A percentile compares a stretch with the other conserved stretches of the same genome.
Conservation (phyloP, 352 stramenopile genomes). For the Phytopythium oedochilum region DNA sequence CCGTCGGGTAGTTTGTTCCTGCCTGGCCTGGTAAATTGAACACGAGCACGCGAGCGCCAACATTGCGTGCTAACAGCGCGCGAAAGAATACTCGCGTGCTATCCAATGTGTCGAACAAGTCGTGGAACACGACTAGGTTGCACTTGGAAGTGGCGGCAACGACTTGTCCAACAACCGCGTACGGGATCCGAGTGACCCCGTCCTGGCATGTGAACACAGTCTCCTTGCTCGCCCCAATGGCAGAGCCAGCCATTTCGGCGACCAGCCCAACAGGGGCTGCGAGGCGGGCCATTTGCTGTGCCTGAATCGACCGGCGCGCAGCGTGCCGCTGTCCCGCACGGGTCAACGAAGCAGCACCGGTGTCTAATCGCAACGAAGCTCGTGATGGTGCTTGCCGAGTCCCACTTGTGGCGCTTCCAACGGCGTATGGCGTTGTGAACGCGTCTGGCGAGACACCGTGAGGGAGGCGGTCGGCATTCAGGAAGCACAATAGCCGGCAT, state of each 20-base stretch:
- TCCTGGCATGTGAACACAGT: conserved; percentile 66
- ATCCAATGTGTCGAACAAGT: conserved; percentile 93
- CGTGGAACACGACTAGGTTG: conserved; percentile 90
- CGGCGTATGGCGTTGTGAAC: not conserved
- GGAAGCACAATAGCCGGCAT: conserved; percentile 35
- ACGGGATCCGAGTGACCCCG: conserved; percentile 76
- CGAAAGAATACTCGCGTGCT: conserved; percentile 87
- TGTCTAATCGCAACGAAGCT: not conserved
- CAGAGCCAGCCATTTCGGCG: conserved; percentile 13
- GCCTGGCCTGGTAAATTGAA: conserved; percentile 92
- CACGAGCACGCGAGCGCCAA: conserved; percentile 80
- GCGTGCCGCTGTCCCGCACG: conserved; percentile 16
- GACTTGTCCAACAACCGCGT: conserved; percentile 71
- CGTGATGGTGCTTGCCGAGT: not conserved
- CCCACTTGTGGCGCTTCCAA: not conserved
- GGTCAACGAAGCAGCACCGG: not conserved
- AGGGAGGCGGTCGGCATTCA: conserved; percentile 49
- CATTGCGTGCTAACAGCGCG: conserved; percentile 65
- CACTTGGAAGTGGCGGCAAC: conserved; percentile 54
- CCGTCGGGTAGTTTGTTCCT: conserved; percentile 48
- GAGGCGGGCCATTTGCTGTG: conserved; percentile 72
- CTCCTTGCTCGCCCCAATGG: conserved; percentile 14
- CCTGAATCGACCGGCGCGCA: conserved; percentile 53
- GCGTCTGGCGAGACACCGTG: conserved; percentile 2
- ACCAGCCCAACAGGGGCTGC: conserved; percentile 37